phyloP scores from a whole-genome alignment of 345 rosid species.

The Euclidium syriacum region DNA sequence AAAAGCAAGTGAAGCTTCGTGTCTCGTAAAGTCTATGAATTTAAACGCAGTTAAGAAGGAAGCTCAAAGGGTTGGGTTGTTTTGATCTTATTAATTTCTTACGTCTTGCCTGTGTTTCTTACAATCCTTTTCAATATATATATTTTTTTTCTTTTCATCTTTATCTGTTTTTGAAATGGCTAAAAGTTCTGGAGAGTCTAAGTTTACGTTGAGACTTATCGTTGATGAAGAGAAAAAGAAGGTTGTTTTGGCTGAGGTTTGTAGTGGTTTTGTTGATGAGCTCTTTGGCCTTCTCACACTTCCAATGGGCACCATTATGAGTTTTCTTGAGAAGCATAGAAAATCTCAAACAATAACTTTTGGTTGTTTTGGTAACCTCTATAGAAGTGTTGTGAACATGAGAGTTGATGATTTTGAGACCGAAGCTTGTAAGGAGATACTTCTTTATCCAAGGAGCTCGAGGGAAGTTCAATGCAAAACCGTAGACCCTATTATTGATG shows the following conservation, averaged over 20 bases:
- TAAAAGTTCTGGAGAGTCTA: background rate
- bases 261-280: background rate
- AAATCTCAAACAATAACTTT: background rate
- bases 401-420: background rate
- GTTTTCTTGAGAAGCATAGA: background rate
- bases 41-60: too few species aligned
- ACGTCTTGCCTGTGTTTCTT: too few species aligned
- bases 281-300: conserved; percentile 14
- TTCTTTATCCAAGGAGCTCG: conserved; percentile 14
- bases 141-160: background rate
- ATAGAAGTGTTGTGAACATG: conserved; percentile 1
- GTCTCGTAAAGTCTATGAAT: too few species aligned
- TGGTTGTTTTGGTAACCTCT: conserved; percentile 20
- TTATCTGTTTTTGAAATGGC: background rate
- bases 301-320: conserved; percentile 13
- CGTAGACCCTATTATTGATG: conserved; percentile 4
- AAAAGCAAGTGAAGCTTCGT: too few species aligned
- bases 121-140: too few species aligned
- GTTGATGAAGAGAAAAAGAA: conserved; percentile 4
- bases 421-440: background rate
- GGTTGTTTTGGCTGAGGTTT: conserved; percentile 16
- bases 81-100: too few species aligned
- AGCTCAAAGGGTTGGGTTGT: too few species aligned
- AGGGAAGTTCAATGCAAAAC: background rate
- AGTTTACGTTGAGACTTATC: conserved; percentile 7